Evolutionary conservation across 805 yeast genomes (phyloP).

Genomic region (Brettanomyces custersianus): DNA sequence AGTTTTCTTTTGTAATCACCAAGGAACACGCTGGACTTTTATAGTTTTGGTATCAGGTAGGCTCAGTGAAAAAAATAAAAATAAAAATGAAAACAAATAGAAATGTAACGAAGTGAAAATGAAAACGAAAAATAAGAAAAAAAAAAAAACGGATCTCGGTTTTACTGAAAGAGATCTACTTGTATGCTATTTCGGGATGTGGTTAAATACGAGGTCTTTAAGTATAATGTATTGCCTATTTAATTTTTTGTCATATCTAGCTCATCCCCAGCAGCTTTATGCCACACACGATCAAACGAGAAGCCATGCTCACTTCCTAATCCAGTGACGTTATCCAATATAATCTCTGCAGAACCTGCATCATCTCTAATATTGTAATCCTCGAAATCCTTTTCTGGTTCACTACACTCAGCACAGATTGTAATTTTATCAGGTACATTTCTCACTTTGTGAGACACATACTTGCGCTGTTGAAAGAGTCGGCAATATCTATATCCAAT

Average conservation of each 20-base stretch:
- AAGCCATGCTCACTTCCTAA: conserved; percentile 28
- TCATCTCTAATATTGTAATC: conserved; percentile 5
- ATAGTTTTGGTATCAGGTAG: no score
- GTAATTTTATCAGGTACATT: not conserved
- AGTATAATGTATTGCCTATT: no score
- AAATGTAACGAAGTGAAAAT: not conserved
- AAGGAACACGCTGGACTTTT: no score
- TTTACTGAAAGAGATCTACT: conserved; percentile 9
- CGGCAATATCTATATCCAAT: conserved; percentile 14
- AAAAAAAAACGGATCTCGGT: not conserved
- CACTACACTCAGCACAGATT: conserved; percentile 19
- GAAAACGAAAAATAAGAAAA: not conserved
- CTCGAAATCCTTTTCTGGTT: conserved; percentile 8
- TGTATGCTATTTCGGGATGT: no score
- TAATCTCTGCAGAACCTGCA: conserved; percentile 1
- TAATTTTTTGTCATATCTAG: no score
- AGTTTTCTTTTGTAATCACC: no score
- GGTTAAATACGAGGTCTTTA: no score
- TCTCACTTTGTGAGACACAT: not conserved
- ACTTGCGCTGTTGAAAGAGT: conserved; percentile 11
- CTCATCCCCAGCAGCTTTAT: conserved; percentile 25
- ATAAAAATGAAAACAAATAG: no score
- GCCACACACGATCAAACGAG: conserved; percentile 20
- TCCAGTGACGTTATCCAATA: conserved; percentile 18
- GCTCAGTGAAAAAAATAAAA: no score